Conservation (phyloP, 2,329 filamentous ascomycete species). For the Anisogramma anomala region DNA sequence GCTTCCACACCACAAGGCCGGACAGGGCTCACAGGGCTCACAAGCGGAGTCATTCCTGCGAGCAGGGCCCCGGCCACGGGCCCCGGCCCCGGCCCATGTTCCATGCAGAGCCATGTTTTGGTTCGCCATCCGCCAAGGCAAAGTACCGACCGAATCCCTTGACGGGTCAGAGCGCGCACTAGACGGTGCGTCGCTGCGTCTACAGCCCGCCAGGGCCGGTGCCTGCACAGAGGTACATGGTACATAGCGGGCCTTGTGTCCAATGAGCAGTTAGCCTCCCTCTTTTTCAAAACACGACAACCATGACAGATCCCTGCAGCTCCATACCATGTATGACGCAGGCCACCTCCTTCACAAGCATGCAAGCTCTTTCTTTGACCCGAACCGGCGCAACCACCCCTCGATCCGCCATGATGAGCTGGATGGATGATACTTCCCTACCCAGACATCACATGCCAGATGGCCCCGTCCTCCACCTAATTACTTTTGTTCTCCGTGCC, state of each 20-base stretch:
- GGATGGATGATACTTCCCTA: slow-evolving; percentile 9
- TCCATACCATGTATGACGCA: slow-evolving; percentile 27
- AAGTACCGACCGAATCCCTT: slow-evolving; percentile 2
- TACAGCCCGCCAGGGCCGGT: slow-evolving; percentile 9
- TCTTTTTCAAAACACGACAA: slow-evolving; percentile 7
- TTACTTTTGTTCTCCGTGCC: slow-evolving; percentile 22
- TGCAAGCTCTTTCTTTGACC: slow-evolving; percentile 22
- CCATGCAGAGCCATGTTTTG: neutral
- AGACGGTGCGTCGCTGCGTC: no score
- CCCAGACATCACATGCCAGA: slow-evolving; percentile 22
- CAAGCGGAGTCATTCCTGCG: neutral
- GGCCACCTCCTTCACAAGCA: slow-evolving; percentile 20
- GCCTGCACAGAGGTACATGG: slow-evolving; percentile 7
- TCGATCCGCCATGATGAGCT: slow-evolving; percentile 9
- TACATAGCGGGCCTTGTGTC: slow-evolving; percentile 8
- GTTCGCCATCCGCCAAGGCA: neutral
- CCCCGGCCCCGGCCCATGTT: neutral
- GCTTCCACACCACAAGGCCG: neutral
- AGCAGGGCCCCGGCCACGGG: neutral
- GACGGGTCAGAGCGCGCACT: slow-evolving; percentile 4
- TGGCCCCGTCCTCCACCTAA: slow-evolving; percentile 21
- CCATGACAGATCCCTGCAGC: slow-evolving; percentile 11
- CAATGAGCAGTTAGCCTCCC: slow-evolving; percentile 9
- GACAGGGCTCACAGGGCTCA: no score
- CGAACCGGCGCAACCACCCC: slow-evolving; percentile 19